Base-by-base conservation (phyloP, 208 protist genomes). In the Borovskyia barvae region DNA sequence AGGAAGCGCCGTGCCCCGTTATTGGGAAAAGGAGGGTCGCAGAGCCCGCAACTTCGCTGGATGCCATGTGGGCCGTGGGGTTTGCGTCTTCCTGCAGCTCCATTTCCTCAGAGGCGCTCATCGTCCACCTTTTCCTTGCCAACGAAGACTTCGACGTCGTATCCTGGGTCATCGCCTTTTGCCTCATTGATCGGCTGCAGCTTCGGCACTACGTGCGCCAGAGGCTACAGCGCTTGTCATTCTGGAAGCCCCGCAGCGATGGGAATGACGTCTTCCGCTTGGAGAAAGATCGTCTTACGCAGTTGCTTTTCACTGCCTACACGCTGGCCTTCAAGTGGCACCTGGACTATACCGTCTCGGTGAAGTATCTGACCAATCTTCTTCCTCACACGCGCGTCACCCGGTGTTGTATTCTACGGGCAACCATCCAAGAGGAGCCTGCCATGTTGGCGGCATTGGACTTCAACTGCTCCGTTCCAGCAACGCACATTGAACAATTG, bases 301-400 rank as follows among this genome's bases (percentile, higher is more conserved):
- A 82, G 42, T 62, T 64, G 20, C 51, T 93, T 19, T 89, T 93
- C 52, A 77, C 80, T 1, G 59, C 70, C 2, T 93, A 87, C 51
- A 71, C 56, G 22, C 49, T 93, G 0, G 82, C 87, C 2, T 74
- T 87, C 40, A 93, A 93, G 43, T 90, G 76, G 72, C 82, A 93
- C 22, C 42, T 85, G 19, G 87, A 93, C 48, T 86, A 76, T 63
- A 71, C 43, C 8, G 71, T 90, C 4, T 75, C 76, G 8, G 20
- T 85, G 6, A 71, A 67, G 14, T 87, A 90, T 47, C 42, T 93
- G 2, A 58, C 77, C 0, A 60, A 63, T 45, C 36, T 87, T 20
- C 64, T 93, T 2, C 82, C 82, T 15, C 61, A 81, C 36, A 14
- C 32, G 28, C 42, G 53, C 43, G 15, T 35, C n/a, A 32, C 66